phyloP scores from a whole-genome alignment of 495 filamentous ascomycete genomes.

The Penicillium cosmopolitanum region DNA sequence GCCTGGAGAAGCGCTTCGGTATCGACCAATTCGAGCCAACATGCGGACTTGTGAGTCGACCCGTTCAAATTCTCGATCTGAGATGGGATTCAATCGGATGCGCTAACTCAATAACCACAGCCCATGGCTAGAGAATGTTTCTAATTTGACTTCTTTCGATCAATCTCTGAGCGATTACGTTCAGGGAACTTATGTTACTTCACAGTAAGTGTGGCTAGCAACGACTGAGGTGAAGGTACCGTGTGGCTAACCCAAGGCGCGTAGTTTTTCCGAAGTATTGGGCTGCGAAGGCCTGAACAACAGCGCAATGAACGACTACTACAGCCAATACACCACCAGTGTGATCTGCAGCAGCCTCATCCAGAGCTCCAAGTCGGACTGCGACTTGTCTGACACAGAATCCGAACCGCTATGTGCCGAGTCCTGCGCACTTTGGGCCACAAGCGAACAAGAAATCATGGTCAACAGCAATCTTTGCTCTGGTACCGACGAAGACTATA shows the following conservation, averaged over 20 bases:
- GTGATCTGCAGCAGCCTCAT: conserved; percentile 94
- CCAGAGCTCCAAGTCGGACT: conserved; percentile 81
- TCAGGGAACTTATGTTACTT: conserved; percentile 68
- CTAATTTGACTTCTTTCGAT: conserved; percentile 78
- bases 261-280: conserved; percentile 57
- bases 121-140: conserved; percentile 84
- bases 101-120: conserved; percentile 52
- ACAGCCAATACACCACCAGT: conserved; percentile 92
- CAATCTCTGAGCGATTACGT: conserved; percentile 72
- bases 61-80: background rate
- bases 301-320: conserved; percentile 79
- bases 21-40: conserved; percentile 67
- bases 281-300: conserved; percentile 81
- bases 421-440: conserved; percentile 80
- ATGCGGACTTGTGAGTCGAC: conserved; percentile 73
- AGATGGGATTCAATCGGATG: background rate
- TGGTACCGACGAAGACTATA: conserved; percentile 61
- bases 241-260: conserved; percentile 17
- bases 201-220: conserved; percentile 61
- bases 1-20: conserved; percentile 84
- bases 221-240: background rate
- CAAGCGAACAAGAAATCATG: conserved; percentile 82
- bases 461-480: conserved; percentile 75
- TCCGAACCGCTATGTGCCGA: conserved; percentile 86
- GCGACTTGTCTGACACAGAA: conserved; percentile 62